Conservation (phyloP, 441 rosid species). For the Adansonia grandidieri region DNA sequence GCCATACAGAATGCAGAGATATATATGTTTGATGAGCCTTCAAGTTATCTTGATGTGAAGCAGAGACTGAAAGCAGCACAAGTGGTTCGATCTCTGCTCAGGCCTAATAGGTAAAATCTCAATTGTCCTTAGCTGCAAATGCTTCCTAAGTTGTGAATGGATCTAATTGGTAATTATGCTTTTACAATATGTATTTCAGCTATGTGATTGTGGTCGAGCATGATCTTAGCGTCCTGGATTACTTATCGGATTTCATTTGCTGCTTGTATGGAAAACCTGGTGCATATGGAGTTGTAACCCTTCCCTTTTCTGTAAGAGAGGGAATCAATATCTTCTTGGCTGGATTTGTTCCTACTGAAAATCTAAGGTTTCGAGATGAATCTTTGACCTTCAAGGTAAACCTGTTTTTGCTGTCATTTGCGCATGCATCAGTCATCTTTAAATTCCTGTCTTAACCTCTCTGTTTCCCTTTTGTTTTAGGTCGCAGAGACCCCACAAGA, state of each 20-base stretch:
- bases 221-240: conserved; percentile 95
- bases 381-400: conserved; percentile 89
- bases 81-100: conserved; percentile 86
- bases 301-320: conserved; percentile 98
- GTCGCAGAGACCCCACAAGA: conserved; percentile 99
- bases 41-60: conserved; percentile 97
- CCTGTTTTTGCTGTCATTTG: neutral
- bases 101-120: conserved; percentile 73
- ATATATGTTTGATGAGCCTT: conserved; percentile 98
- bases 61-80: conserved; percentile 98
- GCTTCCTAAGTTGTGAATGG: conserved; percentile 5
- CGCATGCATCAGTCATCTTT: neutral
- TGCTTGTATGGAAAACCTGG: conserved; percentile 97
- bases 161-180: conserved; percentile 10
- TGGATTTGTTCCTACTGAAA: conserved; percentile 97
- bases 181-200: conserved; percentile 49
- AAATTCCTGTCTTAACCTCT: conserved; percentile 13
- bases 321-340: conserved; percentile 96
- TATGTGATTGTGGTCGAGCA: conserved; percentile 98
- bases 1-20: conserved; percentile 95
- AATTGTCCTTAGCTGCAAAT: conserved; percentile 16
- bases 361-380: conserved; percentile 87
- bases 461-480: conserved; percentile 44
- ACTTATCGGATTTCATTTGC: conserved; percentile 94
- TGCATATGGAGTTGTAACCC: conserved; percentile 98